Evolutionary conservation across 2,329 filamentous ascomycete genomes (phyloP), one percentile per base, ranked within the genome.

Genomic region (Magnaporthiopsis incrustans): DNA sequence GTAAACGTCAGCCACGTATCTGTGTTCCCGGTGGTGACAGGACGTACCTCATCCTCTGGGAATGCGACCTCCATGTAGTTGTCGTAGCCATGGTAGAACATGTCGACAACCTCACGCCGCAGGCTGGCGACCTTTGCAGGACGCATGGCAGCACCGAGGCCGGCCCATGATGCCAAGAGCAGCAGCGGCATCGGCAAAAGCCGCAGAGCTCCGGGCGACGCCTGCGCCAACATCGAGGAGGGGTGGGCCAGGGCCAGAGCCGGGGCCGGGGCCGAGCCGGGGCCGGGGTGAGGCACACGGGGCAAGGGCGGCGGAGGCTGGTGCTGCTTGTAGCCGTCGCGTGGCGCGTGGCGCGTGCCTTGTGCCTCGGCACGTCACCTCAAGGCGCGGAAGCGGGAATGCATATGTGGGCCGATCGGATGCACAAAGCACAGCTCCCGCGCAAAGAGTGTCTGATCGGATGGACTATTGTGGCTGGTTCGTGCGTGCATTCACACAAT

Each of bases 1-100:
- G 14, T 15, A 14, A 10, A 8, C 44, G 59, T 60, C 22, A 60
- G 59, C 27, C 33, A 60, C 32, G 32, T 60, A 5, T 30, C 5
- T n/a, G 11, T n/a, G 35, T 38, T 53, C 44, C 7, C n/a, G 22
- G 7, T 5, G 44, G 11, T 22, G 22, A n/a, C 30, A 18, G n/a
- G 38, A 59, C 72, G 62, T 74, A 87, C 86, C 84, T 95, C 95
- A 73, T 99, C 95, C 76, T 98, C 95, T 15, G 95, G 95, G 72
- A 97, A 99, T 65, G 93, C 95, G 76, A 96, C 83, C 68, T 85
- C 78, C 88, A 97, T 95, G 79, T 99, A 99, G 76, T 94, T 96
- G 77, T 93, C 88, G 79, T 88, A 98, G 66, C 95, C 95, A 81
- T 99, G 95, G 76, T 96, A 97, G 80, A 98, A 98, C 83, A 98